A percentile compares a stretch with the other conserved stretches of the same genome.
These are phyloP conservation scores for Raphanus sativus DNA, from an alignment of 345 rosid species.

Conservation along the genomic window DNA sequence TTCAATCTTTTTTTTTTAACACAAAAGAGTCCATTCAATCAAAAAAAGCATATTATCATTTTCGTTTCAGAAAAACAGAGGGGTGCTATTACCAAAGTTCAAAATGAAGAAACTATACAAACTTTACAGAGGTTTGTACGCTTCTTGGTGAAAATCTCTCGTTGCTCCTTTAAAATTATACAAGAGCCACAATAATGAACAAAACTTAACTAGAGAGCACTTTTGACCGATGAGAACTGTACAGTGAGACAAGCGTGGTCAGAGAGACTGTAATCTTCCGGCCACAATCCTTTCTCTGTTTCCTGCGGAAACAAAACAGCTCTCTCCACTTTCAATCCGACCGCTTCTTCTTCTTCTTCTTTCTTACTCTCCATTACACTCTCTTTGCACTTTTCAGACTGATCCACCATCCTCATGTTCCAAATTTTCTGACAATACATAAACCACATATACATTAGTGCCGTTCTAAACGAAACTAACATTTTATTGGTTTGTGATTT, in stretches of 20 bases:
- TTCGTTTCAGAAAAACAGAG: too few species aligned
- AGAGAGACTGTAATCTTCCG: conserved; percentile 75
- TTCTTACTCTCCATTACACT: not conserved
- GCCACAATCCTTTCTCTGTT: conserved; percentile 93
- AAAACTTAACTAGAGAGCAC: conserved; percentile 37
- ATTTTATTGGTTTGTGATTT: not conserved
- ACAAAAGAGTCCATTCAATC: too few species aligned
- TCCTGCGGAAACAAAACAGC: conserved; percentile 82
- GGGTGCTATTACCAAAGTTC: too few species aligned
- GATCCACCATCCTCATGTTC: conserved; percentile 40
- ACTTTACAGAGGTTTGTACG: too few species aligned
- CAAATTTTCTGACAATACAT: conserved; percentile 40
- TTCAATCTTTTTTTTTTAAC: too few species aligned
- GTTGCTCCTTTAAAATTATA: too few species aligned
- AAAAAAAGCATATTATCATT: too few species aligned
- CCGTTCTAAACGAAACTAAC: not conserved
- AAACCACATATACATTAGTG: not conserved
- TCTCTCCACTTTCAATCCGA: conserved; percentile 71
- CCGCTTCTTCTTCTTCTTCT: conserved; percentile 35
- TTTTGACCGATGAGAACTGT: conserved; percentile 70
- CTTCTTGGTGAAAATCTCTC: too few species aligned
- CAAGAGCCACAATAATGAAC: too few species aligned
- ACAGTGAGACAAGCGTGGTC: conserved; percentile 92
- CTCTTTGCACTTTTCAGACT: conserved; percentile 32
- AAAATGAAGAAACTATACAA: too few species aligned